Percentiles rank a stretch among this genome's conserved stretches.
Evolutionary conservation across 2,329 filamentous ascomycete genomes (phyloP).

Genomic region (Chrysoporthe austroafricana): DNA sequence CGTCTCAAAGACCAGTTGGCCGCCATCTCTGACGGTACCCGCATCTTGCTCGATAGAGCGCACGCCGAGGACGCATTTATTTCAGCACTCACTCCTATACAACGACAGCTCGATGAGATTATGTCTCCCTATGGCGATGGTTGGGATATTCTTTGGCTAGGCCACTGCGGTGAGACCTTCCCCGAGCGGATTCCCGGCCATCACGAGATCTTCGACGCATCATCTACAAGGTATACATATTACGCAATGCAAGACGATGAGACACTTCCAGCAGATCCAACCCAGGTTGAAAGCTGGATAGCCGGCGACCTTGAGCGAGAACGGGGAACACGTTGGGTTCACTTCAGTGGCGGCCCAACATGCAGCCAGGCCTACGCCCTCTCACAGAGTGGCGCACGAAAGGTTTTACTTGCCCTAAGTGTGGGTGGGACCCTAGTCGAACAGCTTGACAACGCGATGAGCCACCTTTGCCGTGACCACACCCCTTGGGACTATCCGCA

Average conservation of each 20-base stretch:
- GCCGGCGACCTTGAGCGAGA: slow-evolving; percentile 22
- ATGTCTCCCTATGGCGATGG: slow-evolving; percentile 37
- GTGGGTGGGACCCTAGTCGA: slow-evolving; percentile 25
- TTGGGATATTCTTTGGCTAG: slow-evolving; percentile 45
- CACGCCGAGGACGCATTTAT: slow-evolving; percentile 15
- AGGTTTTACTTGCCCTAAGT: slow-evolving; percentile 25
- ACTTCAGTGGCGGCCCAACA: slow-evolving; percentile 28
- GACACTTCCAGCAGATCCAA: slow-evolving; percentile 16
- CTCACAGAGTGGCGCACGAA: slow-evolving; percentile 25
- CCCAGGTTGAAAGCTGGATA: slow-evolving; percentile 20
- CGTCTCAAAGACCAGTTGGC: slow-evolving; percentile 40
- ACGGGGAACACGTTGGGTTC: slow-evolving; percentile 25
- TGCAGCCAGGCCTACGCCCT: slow-evolving; percentile 29
- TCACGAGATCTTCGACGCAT: slow-evolving; percentile 24
- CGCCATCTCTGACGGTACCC: slow-evolving; percentile 37
- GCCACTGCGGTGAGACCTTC: slow-evolving; percentile 40
- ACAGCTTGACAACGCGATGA: slow-evolving; percentile 28
- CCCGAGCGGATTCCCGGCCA: slow-evolving; percentile 27
- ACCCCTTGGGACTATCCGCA: slow-evolving; percentile 24
- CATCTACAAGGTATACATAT: slow-evolving; percentile 26
- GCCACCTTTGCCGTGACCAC: slow-evolving; percentile 23
- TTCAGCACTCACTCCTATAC: background rate
- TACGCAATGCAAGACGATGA: slow-evolving; percentile 24
- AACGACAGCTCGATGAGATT: slow-evolving; percentile 6
- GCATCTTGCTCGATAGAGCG: slow-evolving; percentile 36